Conservation (phyloP, 768 basidiomycete species). For the Amanita muscaria region DNA sequence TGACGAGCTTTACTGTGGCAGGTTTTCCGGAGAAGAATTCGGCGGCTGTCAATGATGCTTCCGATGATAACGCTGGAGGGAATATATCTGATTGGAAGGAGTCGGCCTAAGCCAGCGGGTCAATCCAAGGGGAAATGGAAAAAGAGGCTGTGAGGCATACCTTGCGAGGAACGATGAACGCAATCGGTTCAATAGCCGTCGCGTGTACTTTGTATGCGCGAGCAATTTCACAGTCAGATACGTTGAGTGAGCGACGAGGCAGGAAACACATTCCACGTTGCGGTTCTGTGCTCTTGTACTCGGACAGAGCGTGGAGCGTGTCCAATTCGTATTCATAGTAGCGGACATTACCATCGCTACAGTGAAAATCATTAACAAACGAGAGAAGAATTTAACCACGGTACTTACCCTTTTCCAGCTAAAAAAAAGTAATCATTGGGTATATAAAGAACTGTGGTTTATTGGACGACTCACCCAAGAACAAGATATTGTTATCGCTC, state of each 20-base stretch:
- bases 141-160: conserved; percentile 30
- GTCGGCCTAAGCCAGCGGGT: conserved; percentile 51
- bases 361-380: too few species aligned
- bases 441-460: neutral
- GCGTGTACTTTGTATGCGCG: conserved; percentile 84
- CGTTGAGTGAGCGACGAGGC: conserved; percentile 82
- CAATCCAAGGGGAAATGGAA: neutral
- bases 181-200: conserved; percentile 75
- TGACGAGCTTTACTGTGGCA: conserved; percentile 68
- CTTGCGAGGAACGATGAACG: conserved; percentile 92
- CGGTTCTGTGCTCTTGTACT: conserved; percentile 85
- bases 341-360: conserved; percentile 98
- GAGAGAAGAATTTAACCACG: too few species aligned
- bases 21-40: conserved; percentile 88
- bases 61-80: conserved; percentile 80
- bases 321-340: conserved; percentile 95
- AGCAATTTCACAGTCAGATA: conserved; percentile 91
- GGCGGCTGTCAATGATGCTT: conserved; percentile 69
- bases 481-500: conserved; percentile 87
- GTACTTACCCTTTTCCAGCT: conserved; percentile 72
- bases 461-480: conserved; percentile 46
- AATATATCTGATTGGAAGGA: conserved; percentile 97
- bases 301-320: conserved; percentile 62
- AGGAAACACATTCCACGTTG: conserved; percentile 98
- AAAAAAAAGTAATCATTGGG: conserved; percentile 6